Percentiles rank a stretch among this genome's conserved stretches.
Conservation (phyloP, 495 filamentous ascomycete species). For the Daldinia decipiens region DNA sequence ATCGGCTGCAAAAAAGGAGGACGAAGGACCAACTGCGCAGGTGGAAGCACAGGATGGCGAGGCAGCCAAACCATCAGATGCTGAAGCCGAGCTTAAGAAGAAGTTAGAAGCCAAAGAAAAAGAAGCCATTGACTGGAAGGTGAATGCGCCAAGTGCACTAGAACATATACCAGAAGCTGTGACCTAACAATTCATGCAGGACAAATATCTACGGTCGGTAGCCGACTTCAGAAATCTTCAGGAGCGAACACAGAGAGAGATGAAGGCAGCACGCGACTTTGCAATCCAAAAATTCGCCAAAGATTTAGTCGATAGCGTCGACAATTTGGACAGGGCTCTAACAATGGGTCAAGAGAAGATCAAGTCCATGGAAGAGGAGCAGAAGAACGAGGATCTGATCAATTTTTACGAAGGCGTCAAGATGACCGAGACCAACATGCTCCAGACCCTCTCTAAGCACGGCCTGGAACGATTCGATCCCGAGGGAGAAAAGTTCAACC, state of each 20-base stretch:
- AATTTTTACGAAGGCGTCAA: constrained; percentile 87
- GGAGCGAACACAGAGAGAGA: constrained; percentile 90
- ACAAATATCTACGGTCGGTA: constrained; percentile 89
- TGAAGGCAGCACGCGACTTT: constrained; percentile 86
- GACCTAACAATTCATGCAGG: constrained; percentile 61
- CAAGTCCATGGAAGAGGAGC: constrained; percentile 60
- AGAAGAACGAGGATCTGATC: constrained; percentile 73
- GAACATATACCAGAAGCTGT: constrained; percentile 18
- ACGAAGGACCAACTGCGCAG: constrained; percentile 45
- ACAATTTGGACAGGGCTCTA: constrained; percentile 96
- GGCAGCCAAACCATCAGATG: constrained; percentile 38
- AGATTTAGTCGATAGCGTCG: constrained; percentile 91
- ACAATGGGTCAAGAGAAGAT: constrained; percentile 82
- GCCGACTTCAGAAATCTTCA: constrained; percentile 98
- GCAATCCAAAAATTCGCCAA: constrained; percentile 94
- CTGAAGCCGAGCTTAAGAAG: constrained; percentile 60
- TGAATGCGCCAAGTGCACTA: constrained; percentile 51
- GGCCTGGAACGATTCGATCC: constrained; percentile 92
- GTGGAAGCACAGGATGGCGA: constrained; percentile 48
- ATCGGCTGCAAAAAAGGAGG: constrained; percentile 51
- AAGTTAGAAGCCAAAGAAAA: constrained; percentile 86
- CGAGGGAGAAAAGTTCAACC: constrained; percentile 83
- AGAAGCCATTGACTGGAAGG: constrained; percentile 88
- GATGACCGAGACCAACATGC: constrained; percentile 92
- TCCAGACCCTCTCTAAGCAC: constrained; percentile 91